Evolutionary conservation across 2,329 filamentous ascomycete species (phyloP), one percentile per base, ranked within the genome.

Genomic region (Penicillium psychrosexuale): DNA sequence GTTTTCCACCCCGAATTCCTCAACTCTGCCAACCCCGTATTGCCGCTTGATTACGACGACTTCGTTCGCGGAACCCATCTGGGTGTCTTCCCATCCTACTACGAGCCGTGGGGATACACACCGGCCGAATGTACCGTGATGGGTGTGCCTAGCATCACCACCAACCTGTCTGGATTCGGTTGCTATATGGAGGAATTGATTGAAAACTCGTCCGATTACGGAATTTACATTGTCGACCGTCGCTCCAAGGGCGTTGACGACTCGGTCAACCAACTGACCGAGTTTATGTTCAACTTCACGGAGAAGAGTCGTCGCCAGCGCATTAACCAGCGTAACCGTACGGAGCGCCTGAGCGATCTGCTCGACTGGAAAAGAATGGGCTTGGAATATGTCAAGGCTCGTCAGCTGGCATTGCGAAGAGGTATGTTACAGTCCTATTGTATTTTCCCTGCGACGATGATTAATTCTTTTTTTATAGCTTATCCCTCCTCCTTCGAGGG

Each of bases 101-200:
- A 99, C 74, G 94, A 99, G 78, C 94, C 94, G 8, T 99, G 94
- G 94, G 94, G 94, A 43, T 99, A 99, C 76, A 99, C 94, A 2
- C 94, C 93, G 0, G 93, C 94, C 49, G 94, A 97, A 75, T 99
- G 94, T 75, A 97, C 94, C 0, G 94, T 97, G 60, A 97, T 97
- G 94, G 94, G 94, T 66, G 92, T 99, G 38, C 94, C 94, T 40
- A 96, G 91, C 75, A 97, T 99, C 76, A 97, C 94, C 11, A 97
- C 93, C 28, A 99, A 99, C 75, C 79, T 99, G 42, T 97, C 94
- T 7, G 94, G 94, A 19, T 99, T 99, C 69, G 94, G 94, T 47
- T 97, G 94, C 77, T 97, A 99, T 75, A 99, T 99, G 94, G 94
- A 99, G 75, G 94, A 97, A 76, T 78, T 97, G 64, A 97, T 99